phyloP scores from a whole-genome alignment of 148 eudicot species.

The Persicaria maculosa region DNA sequence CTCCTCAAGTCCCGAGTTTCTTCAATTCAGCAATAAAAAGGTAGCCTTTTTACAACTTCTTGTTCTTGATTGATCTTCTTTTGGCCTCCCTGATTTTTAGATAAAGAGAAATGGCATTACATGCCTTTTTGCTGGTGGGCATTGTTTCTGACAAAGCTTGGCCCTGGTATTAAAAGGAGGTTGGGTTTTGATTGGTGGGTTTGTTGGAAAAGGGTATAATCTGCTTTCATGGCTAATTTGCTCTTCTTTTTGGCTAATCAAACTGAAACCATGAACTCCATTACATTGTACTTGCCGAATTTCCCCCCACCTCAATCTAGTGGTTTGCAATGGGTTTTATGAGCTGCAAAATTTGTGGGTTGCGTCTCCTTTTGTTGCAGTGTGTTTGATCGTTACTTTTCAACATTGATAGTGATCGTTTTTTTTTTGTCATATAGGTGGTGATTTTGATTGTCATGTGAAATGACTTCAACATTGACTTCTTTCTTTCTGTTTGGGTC shows the following conservation, averaged over 20 bases:
- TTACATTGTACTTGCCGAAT: background rate
- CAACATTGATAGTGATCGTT: no score
- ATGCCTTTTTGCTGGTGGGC: background rate
- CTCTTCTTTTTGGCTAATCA: background rate
- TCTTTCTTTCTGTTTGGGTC: background rate
- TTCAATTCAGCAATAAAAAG: background rate
- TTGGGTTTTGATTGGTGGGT: background rate
- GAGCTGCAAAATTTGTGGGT: background rate
- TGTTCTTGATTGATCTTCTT: background rate
- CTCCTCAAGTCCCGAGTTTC: background rate
- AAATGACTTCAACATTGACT: constrained; percentile 4
- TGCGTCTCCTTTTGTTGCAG: background rate
- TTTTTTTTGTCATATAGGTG: background rate
- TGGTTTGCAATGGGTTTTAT: background rate
- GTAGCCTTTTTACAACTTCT: background rate
- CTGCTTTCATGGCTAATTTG: background rate
- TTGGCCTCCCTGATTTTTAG: background rate
- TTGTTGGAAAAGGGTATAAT: background rate
- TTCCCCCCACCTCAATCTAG: background rate
- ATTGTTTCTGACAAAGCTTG: background rate
- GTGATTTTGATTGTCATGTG: constrained; percentile 7
- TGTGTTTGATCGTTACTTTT: background rate
- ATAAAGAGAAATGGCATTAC: background rate
- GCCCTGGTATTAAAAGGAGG: background rate
- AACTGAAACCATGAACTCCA: background rate